Conservation (phyloP, 176 grass and related monocot species). For the Puya raimondii region DNA sequence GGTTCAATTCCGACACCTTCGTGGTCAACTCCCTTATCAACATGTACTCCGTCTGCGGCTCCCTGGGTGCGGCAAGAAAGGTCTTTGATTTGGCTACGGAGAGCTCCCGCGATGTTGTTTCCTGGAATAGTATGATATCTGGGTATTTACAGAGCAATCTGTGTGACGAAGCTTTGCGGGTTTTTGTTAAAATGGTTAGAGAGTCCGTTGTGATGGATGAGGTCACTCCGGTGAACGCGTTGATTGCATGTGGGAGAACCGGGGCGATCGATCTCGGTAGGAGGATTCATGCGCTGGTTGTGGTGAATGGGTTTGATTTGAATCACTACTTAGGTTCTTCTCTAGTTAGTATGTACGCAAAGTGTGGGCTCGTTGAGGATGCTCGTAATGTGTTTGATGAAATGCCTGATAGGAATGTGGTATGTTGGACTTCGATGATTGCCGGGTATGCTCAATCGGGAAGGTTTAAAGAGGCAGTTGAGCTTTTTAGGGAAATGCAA, state of each 20-base stretch:
- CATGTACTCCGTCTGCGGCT: constrained; percentile 62
- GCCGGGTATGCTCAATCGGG: neutral
- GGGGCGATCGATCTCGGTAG: constrained; percentile 30
- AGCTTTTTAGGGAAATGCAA: neutral
- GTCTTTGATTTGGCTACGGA: constrained; percentile 49
- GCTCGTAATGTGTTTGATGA: neutral
- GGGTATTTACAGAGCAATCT: constrained; percentile 49
- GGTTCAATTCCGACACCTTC: constrained; percentile 53
- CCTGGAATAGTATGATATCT: constrained; percentile 81
- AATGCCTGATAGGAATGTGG: neutral
- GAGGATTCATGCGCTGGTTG: constrained; percentile 47
- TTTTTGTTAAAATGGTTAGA: constrained; percentile 48
- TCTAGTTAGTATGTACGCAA: constrained; percentile 77
- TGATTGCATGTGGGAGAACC: constrained; percentile 68
- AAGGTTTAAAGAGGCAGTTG: neutral
- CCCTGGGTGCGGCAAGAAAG: constrained; percentile 34
- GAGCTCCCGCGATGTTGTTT: constrained; percentile 52
- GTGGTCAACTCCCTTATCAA: constrained; percentile 75
- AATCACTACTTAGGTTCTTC: constrained; percentile 28
- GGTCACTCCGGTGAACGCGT: constrained; percentile 56
- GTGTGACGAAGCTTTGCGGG: constrained; percentile 40
- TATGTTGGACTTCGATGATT: neutral
- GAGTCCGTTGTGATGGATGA: constrained; percentile 42
- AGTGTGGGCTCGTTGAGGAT: neutral
- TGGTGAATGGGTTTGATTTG: constrained; percentile 35